These are phyloP conservation scores for Pterothamnion heteromorphum DNA, from an alignment of 31 red algal species.

Conservation along the genomic window DNA sequence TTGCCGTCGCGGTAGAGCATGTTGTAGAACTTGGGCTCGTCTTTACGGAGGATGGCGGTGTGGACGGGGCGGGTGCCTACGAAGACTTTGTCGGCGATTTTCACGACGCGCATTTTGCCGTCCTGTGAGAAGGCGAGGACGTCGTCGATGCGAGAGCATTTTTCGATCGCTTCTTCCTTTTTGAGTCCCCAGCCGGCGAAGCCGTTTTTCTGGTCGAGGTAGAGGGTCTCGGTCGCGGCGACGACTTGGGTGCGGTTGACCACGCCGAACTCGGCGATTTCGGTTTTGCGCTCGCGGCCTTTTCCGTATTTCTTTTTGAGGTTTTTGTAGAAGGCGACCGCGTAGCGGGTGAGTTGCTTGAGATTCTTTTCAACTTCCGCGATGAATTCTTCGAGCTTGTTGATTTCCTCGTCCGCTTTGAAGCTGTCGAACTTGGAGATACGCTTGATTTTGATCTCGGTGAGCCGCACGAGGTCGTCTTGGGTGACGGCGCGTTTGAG, in stretches of 20 bases:
- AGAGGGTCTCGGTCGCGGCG: neutral
- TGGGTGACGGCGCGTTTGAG: neutral
- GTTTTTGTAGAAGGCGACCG: neutral
- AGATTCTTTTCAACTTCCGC: neutral
- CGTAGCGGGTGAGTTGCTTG: neutral
- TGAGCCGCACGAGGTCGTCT: neutral
- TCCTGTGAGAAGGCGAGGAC: neutral
- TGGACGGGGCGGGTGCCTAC: neutral
- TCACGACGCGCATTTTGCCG: neutral
- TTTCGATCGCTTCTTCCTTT: neutral
- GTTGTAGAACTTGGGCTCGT: neutral
- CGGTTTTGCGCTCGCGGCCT: neutral
- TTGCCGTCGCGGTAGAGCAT: neutral
- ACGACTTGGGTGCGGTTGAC: neutral
- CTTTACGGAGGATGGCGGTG: neutral
- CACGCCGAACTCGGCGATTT: neutral
- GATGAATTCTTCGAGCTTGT: neutral
- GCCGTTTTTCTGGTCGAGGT: neutral
- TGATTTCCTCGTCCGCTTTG: neutral
- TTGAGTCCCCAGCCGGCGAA: neutral
- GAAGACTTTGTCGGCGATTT: neutral
- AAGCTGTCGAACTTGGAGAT: slow-evolving; percentile 1
- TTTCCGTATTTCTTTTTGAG: slow-evolving; percentile 5
- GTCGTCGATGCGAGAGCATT: neutral
- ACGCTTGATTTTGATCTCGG: neutral